Evolutionary conservation across 176 grass and related monocot genomes (phyloP).

Genomic region (Aegilops sharonensis): DNA sequence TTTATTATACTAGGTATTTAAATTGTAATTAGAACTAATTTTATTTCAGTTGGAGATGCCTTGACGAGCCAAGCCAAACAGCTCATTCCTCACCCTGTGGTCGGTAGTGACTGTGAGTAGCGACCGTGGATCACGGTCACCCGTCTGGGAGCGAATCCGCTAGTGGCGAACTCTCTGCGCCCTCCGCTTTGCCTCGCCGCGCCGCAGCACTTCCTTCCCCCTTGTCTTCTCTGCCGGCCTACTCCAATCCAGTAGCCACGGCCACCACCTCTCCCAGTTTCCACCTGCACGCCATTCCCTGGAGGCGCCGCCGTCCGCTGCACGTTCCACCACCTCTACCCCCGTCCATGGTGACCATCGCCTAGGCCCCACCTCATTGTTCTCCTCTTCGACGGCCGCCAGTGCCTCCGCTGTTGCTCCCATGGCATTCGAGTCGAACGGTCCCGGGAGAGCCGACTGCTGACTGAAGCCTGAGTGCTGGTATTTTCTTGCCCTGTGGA

Average conservation of each 20-base stretch:
- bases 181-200: no score
- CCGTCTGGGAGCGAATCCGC: no score
- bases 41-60: no score
- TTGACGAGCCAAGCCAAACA: no score
- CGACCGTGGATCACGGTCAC: no score
- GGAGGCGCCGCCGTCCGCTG: not conserved
- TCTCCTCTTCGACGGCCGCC: not conserved
- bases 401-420: not conserved
- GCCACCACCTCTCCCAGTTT: not conserved
- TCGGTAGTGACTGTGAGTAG: no score
- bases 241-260: not conserved
- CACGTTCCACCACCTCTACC: not conserved
- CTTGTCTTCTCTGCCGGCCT: not conserved
- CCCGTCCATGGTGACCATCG: not conserved
- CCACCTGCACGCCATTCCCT: not conserved
- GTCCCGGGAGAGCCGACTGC: no score
- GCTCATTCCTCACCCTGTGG: no score
- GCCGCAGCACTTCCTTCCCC: no score
- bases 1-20: no score
- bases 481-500: not conserved
- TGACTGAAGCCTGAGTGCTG: not conserved
- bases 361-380: not conserved
- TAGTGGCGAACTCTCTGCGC: no score
- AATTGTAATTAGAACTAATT: no score
- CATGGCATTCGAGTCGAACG: not conserved